Conservation (phyloP, 1,284 basidiomycete species). For the Megacollybia platyphylla region DNA sequence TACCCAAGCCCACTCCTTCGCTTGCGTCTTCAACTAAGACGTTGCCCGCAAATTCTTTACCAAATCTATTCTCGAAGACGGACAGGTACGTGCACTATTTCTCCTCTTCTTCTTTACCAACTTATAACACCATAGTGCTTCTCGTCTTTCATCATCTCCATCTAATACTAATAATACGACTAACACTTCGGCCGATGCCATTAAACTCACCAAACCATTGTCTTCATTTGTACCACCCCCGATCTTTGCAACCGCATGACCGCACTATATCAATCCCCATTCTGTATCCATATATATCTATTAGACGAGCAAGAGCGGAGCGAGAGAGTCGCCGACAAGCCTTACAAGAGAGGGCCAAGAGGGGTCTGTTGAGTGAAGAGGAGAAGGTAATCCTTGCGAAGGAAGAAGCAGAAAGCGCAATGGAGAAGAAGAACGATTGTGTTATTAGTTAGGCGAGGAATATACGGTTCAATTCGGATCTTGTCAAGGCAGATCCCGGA, state of each 20-base stretch:
- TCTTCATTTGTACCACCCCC: slow-evolving; percentile 49
- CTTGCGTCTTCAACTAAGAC: slow-evolving; percentile 10
- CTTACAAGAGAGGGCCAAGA: slow-evolving; percentile 56
- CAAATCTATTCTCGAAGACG: slow-evolving; percentile 47
- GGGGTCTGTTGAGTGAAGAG: slow-evolving; percentile 47
- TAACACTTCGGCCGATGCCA: slow-evolving; percentile 11
- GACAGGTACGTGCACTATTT: slow-evolving; percentile 46
- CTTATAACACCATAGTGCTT: slow-evolving; percentile 51
- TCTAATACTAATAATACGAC: slow-evolving; percentile 8
- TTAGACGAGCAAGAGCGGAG: slow-evolving; percentile 60
- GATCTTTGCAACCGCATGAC: slow-evolving; percentile 37
- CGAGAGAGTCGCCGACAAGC: slow-evolving; percentile 51
- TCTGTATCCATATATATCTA: slow-evolving; percentile 3
- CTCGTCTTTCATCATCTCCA: slow-evolving; percentile 13
- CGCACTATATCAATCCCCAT: slow-evolving; percentile 8
- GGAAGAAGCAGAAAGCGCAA: slow-evolving; percentile 24
- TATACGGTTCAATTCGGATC: no score
- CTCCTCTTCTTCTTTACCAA: slow-evolving; percentile 28
- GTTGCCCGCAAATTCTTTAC: slow-evolving; percentile 10
- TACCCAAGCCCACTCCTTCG: slow-evolving; percentile 10
- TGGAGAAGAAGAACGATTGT: slow-evolving; percentile 36
- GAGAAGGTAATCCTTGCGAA: slow-evolving; percentile 52
- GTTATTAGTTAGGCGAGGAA: slow-evolving; percentile 38
- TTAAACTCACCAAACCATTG: slow-evolving; percentile 14
- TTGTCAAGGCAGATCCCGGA: no score